These are phyloP conservation scores for Alternaria atra DNA, from an alignment of 2,329 filamentous ascomycete species.

Conservation along the genomic window DNA sequence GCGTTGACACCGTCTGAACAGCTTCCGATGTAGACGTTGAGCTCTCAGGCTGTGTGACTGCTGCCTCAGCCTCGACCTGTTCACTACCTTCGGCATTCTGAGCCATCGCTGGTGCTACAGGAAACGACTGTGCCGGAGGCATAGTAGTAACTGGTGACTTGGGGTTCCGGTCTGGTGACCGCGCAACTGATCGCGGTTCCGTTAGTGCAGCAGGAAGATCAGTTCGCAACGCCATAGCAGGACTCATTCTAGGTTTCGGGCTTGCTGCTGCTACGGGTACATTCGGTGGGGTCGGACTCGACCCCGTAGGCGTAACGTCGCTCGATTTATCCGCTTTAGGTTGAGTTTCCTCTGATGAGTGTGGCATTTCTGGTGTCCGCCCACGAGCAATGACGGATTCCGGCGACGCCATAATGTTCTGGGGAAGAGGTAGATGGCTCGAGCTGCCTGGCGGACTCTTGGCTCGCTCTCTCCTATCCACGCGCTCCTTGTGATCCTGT, in stretches of 20 bases:
- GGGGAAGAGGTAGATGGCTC: conserved; percentile 28
- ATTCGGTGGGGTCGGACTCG: conserved; percentile 14
- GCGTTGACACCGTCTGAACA: neutral
- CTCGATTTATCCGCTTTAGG: conserved; percentile 25
- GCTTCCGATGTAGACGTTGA: neutral
- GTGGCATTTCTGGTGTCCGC: conserved; percentile 39
- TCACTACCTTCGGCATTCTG: neutral
- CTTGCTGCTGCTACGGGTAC: neutral
- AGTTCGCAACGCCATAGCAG: conserved; percentile 8
- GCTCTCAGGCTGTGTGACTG: neutral
- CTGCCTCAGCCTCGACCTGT: neutral
- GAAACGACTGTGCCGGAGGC: neutral
- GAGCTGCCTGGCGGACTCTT: conserved; percentile 59
- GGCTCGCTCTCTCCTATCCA: conserved; percentile 62
- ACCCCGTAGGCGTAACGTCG: conserved; percentile 32
- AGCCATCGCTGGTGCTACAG: neutral
- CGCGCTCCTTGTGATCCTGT: conserved; percentile 64
- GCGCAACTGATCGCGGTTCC: conserved; percentile 20
- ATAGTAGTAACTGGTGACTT: conserved; percentile 4
- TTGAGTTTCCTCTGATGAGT: conserved; percentile 18
- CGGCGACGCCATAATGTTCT: conserved; percentile 30
- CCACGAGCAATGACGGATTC: conserved; percentile 31
- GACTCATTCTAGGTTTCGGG: neutral
- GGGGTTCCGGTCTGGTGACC: conserved; percentile 17
- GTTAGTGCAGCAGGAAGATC: conserved; percentile 23